Base-by-base conservation (phyloP, 495 filamentous ascomycete species). In the Amphirosellinia nigrospora region DNA sequence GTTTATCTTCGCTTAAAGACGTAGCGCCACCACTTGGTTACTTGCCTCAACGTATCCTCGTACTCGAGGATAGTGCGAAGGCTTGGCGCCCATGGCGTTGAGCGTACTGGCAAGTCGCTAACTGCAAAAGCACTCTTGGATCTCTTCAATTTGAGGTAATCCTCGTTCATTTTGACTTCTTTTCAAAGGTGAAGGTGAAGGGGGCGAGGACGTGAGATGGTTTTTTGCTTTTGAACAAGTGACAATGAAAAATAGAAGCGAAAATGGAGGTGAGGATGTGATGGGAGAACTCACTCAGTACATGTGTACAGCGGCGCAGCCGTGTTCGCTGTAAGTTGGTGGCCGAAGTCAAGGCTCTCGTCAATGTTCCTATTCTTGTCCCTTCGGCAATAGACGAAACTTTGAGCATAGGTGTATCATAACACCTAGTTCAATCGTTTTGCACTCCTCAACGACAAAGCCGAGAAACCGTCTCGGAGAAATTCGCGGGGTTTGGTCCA, bases 21-120 rank as follows among this genome's bases (percentile, higher is more conserved):
- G 32, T 30, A 41, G n/a, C 43, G 11, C 52, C 48, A 56, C 34
- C 34, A 38, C 23, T 30, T 30, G 36, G 43, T 43, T 16, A 52
- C 66, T 69, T 69, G 66, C 66, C 56, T 61, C 10, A 60, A 4
- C 6, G 45, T 43, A 38, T 69, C 66, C 0, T 30, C 28, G 16
- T 39, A 50, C 38, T 69, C 66, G 10, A 19, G 43, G 28, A 62
- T 62, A 16, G 34, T 53, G 15, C 55, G 8, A 5, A 69, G 56
- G 19, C 8, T 3, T 11, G 56, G 66, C n/a, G n/a, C 19, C 66
- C 66, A 68, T 13, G 66, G 41, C 15, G 4, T 16, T 21, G 30
- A 16, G 23, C 23, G 56, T 7, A 21, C 21, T 11, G 23, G 32
- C 21, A 30, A 52, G 43, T 53, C 28, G 8, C 43, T 46, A 23